Evolutionary conservation across 1,139 yeast genomes (phyloP), one percentile per base, ranked within the genome.

Genomic region (Saccharomycopsis hybrid): DNA sequence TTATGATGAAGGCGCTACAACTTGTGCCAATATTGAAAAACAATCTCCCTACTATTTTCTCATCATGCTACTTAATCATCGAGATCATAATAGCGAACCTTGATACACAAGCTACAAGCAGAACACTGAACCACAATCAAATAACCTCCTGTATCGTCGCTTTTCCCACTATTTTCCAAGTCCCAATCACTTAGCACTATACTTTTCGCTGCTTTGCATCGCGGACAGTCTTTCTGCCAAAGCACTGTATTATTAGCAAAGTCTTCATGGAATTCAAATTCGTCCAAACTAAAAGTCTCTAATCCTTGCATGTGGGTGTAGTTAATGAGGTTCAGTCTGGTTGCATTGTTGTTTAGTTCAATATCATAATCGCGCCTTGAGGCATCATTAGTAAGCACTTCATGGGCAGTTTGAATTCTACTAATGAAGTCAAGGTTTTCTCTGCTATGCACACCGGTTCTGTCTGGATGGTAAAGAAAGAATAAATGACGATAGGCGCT

Each of bases 41-140:
- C 18, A 18, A 18, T 18, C 18, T 18, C 18, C 18, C 18, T 18
- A 18, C 18, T 18, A 18, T 18, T 18, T 18, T 18, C 18, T 18
- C 18, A 18, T 18, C 18, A 18, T 18, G 18, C 18, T 18, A n/a
- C 7, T 44, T 36, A 24, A 46, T 47, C 49, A 31, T 50, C 53
- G 25, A 50, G 36, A 31, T 75, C 84, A 54, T 74, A 78, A 60
- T 83, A 85, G 55, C 73, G 74, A 1, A 89, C 89, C 49, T 80
- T 79, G 13, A 89, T 67, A 96, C 96, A 89, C 30, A 88, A 65
- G 62, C 95, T 85, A 62, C 97, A 89, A 38, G 86, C 81, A 9
- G 69, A 64, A 62, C 97, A 89, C 59, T 89, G 96, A 0, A 86
- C 79, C 13, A 43, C 48, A 18, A 50, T 47, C 25, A 43, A 8